phyloP scores from a whole-genome alignment of 495 filamentous ascomycete genomes.

The Podospora pseudoanserina region DNA sequence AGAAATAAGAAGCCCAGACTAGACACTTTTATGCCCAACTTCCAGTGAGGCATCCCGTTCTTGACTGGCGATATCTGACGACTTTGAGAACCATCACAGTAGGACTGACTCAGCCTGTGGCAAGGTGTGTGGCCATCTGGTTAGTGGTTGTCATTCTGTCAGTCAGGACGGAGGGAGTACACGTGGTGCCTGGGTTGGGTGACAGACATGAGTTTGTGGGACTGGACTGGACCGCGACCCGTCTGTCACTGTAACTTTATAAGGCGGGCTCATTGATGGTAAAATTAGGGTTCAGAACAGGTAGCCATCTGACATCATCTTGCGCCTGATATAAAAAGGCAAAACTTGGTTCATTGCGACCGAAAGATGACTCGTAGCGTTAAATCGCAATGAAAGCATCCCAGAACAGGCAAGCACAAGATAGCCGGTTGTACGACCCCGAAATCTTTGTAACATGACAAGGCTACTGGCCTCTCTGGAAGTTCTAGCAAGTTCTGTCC shows the following conservation, averaged over 20 bases:
- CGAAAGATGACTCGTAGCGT: too few species aligned
- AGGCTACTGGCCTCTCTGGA: background rate
- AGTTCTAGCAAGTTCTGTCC: background rate
- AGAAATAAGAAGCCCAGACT: background rate
- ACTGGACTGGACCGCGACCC: background rate
- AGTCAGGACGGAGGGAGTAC: background rate
- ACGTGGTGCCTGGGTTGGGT: background rate
- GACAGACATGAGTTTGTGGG: background rate
- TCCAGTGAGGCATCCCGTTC: background rate
- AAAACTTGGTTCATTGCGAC: too few species aligned
- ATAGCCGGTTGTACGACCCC: background rate
- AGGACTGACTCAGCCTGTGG: background rate
- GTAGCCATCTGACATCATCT: too few species aligned
- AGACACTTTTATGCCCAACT: background rate
- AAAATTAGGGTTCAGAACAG: too few species aligned
- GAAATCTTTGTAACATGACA: background rate
- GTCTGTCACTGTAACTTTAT: too few species aligned
- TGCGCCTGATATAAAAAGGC: too few species aligned
- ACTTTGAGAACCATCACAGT: background rate
- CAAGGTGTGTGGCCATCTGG: background rate
- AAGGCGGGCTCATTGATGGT: too few species aligned
- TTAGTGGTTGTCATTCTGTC: background rate
- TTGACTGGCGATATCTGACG: background rate
- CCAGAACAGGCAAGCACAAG: background rate
- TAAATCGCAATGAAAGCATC: background rate